Evolutionary conservation across 2,329 filamentous ascomycete species (phyloP).

Genomic region (Mollisia scopiformis): DNA sequence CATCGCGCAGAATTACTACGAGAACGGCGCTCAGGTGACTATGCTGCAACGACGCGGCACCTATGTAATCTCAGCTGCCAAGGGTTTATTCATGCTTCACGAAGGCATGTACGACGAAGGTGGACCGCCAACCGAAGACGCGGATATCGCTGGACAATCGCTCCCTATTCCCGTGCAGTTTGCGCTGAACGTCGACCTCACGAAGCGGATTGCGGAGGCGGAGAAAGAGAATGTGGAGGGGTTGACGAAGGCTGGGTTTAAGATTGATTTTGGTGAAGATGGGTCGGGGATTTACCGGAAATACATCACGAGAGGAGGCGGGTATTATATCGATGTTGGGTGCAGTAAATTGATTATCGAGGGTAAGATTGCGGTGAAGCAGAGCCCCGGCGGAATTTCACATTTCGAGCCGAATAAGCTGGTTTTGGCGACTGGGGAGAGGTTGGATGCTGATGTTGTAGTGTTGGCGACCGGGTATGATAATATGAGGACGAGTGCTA

Average conservation of each 20-base stretch:
- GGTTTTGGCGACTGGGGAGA: constrained; percentile 47
- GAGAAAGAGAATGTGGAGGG: constrained; percentile 48
- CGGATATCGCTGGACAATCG: constrained; percentile 62
- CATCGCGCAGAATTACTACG: constrained; percentile 68
- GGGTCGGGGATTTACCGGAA: constrained; percentile 47
- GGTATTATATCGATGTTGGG: constrained; percentile 61
- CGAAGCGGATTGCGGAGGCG: constrained; percentile 37
- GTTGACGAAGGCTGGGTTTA: constrained; percentile 60
- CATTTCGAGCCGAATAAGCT: constrained; percentile 30
- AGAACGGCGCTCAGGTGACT: constrained; percentile 68
- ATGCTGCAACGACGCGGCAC: constrained; percentile 72
- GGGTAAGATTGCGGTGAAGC: constrained; percentile 56
- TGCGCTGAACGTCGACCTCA: constrained; percentile 53
- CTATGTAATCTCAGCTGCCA: constrained; percentile 59
- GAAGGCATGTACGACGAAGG: constrained; percentile 35
- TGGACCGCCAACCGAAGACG: constrained; percentile 65
- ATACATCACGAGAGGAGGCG: constrained; percentile 61
- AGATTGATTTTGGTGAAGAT: constrained; percentile 50
- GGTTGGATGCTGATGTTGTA: constrained; percentile 54
- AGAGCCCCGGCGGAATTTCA: constrained; percentile 31
- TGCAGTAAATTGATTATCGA: constrained; percentile 52
- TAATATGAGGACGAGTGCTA: constrained; percentile 54
- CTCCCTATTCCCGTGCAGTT: constrained; percentile 64
- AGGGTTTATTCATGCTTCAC: constrained; percentile 39
- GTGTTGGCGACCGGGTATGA: constrained; percentile 53